Conservation (phyloP, 2,329 filamentous ascomycete species). For the Diplocarpon mali region DNA sequence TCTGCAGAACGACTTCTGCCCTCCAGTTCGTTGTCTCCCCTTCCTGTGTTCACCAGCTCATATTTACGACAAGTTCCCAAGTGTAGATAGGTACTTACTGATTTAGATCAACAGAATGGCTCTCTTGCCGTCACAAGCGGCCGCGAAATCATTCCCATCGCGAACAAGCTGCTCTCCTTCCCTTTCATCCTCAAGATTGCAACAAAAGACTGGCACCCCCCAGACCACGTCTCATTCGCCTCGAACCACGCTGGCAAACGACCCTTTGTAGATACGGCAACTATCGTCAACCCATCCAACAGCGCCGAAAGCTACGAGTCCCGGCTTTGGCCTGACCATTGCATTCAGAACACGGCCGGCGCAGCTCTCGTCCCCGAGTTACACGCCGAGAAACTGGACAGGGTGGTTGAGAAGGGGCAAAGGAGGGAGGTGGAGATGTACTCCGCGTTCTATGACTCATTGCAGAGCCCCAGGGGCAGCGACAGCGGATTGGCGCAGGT, state of each 20-base stretch:
- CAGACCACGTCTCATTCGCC: slow-evolving; percentile 79
- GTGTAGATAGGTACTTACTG: not conserved
- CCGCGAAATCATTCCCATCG: slow-evolving; percentile 53
- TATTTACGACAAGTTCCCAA: too few relatives aligned
- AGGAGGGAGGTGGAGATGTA: slow-evolving; percentile 80
- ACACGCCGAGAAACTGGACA: slow-evolving; percentile 45
- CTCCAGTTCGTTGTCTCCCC: slow-evolving; percentile 50
- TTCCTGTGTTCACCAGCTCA: not conserved
- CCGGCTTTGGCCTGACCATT: slow-evolving; percentile 83
- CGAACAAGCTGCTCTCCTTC: slow-evolving; percentile 65
- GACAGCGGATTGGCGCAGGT: slow-evolving; percentile 51
- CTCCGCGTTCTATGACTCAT: slow-evolving; percentile 78
- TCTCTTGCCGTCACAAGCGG: slow-evolving; percentile 71
- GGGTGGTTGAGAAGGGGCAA: slow-evolving; percentile 67
- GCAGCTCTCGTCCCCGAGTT: slow-evolving; percentile 66
- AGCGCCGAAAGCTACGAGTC: slow-evolving; percentile 51
- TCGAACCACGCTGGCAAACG: slow-evolving; percentile 58
- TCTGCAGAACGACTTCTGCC: slow-evolving; percentile 91
- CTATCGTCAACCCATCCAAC: slow-evolving; percentile 57
- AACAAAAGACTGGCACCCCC: slow-evolving; percentile 88
- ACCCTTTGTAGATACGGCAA: slow-evolving; percentile 55
- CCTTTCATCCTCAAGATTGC: slow-evolving; percentile 68
- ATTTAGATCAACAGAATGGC: slow-evolving; percentile 49
- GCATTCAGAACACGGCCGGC: slow-evolving; percentile 64
- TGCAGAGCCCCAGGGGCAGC: slow-evolving; percentile 46